Evolutionary conservation across 2,329 filamentous ascomycete genomes (phyloP).

Genomic region (Coniella lustricola): DNA sequence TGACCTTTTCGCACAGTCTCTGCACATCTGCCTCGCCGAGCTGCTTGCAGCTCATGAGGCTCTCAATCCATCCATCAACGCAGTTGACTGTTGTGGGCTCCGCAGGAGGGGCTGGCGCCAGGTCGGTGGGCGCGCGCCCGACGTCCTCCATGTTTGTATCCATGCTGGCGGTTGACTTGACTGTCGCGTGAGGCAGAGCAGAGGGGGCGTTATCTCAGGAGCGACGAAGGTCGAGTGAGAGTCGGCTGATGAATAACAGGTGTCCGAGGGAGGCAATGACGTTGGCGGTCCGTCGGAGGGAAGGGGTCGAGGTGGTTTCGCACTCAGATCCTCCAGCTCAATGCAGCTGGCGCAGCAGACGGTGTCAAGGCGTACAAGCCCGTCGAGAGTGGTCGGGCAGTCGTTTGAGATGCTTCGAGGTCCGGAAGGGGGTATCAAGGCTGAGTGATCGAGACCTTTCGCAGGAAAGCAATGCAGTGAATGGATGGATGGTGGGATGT

Average conservation of each 20-base stretch:
- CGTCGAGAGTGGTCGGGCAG: constrained; percentile 1
- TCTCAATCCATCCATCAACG: constrained; percentile 97
- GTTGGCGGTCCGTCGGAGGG: constrained; percentile 7
- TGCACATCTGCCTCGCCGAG: constrained; percentile 90
- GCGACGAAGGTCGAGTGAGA: constrained; percentile 11
- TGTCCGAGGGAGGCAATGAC: constrained; percentile 12
- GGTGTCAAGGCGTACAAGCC: background rate
- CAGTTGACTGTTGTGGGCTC: constrained; percentile 89
- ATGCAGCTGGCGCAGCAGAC: constrained; percentile 8
- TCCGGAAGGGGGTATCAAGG: constrained; percentile 14
- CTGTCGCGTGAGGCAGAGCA: background rate
- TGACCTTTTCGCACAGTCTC: constrained; percentile 94
- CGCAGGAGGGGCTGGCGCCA: constrained; percentile 58
- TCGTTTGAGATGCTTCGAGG: constrained; percentile 7
- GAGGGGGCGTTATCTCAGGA: constrained; percentile 8
- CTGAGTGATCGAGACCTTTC: constrained; percentile 7
- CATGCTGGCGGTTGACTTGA: constrained; percentile 45
- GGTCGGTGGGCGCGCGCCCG: constrained; percentile 72
- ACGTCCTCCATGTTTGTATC: constrained; percentile 99
- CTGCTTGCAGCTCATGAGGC: constrained; percentile 97
- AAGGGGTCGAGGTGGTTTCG: constrained; percentile 12
- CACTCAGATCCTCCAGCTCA: constrained; percentile 5
- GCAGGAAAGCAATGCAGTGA: background rate
- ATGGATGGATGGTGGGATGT: constrained; percentile 13
- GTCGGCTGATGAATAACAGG: constrained; percentile 14